Base-by-base conservation (phyloP, 345 rosid genomes). In the Aquilaria yunnanensis region DNA sequence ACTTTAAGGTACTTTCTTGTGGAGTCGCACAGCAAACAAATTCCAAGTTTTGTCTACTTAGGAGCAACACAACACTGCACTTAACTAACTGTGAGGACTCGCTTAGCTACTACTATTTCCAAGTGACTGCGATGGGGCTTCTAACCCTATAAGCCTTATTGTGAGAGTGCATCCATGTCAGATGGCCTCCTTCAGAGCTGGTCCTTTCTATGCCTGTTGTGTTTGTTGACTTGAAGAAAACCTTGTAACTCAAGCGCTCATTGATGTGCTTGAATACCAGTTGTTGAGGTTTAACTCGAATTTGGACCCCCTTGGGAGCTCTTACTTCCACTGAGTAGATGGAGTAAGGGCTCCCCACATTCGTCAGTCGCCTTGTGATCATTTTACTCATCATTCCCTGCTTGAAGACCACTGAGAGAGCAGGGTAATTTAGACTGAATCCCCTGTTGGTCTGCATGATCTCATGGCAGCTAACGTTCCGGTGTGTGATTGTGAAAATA, bases 341-440 rank as follows among this genome's bases (percentile, higher is more conserved):
- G 33, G 97, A 85, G 7, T 80, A 67, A 57, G 96, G 81, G 14
- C 71, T 81, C 23, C 97, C 95, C 60, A 88, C 95, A 23, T 93
- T 93, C 10, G 92, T 93, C 60, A 90, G 64, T 58, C 69, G 77
- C 73, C 94, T 79, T 50, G 56, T 80, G 70, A 85, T 75, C 84
- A 72, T 75, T 62, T 74, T 84, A 43, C 54, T 75, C 32, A 47
- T 83, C 79, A 32, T 75, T 45, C 90, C 87, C 1, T 53, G 78
- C 81, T 73, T 83, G 70, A 90, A 88, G n/a, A 64, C 65, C 32
- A 85, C 81, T 1, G 99, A 83, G 12, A 88, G 81, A 11, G 99
- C 80, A 1, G 99, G 99, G 77, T 93, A 93, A 65, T 90, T 93
- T 66, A 88, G 97, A 72, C 77, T 79, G 78, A 90, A 86, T 30